Evolutionary conservation across 371 early-diverging fungal genomes (phyloP), one percentile per base, ranked within the genome.

Genomic region (Mucor ambiguus): DNA sequence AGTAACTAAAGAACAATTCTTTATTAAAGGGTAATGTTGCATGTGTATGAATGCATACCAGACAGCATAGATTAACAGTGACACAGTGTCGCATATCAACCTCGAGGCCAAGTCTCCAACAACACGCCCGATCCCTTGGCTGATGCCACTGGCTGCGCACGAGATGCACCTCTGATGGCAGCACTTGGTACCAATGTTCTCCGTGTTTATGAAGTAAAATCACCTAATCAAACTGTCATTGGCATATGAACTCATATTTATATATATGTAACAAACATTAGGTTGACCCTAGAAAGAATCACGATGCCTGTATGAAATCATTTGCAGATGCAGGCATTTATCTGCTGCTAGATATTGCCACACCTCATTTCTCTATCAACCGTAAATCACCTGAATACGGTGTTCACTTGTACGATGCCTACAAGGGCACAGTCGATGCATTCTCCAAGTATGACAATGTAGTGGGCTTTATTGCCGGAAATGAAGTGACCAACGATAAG

Each of bases 401-500:
- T 59, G 72, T 80, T 32, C 72, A 74, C 18, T 68, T 89, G 18
- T 87, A 86, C 66, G 73, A 80, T 55, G 79, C 84, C 63, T 88
- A 85, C 70, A 84, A 72, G 32, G 74, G 76, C 24, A 88, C 90
- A 30, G 81, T 90, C 20, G 89, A 87, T 56, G 89, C 87, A 2
- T 93, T 93, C 69, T 61, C 85, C 35, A 76, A 83, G 29, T 92
- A 90, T 60, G 54, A 75, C 48, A 91, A 92, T 69, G 68, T 86
- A n/a, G 68, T 89, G 18, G 93, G 82, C 4, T 94, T 92, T 77
- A 79, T 93, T 68, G 90, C 88, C 18, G 93, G 94, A 12, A 94
- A 94, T 72, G 94, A 93, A 74, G 93, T 92, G 10, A 86, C 91
- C 32, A 91, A 90, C 63, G 87, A 88, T 65, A 78, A 78, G 30